Evolutionary conservation across 2,329 filamentous ascomycete species (phyloP), one percentile per base, ranked within the genome.

Genomic region (Botryotinia narcissicola): DNA sequence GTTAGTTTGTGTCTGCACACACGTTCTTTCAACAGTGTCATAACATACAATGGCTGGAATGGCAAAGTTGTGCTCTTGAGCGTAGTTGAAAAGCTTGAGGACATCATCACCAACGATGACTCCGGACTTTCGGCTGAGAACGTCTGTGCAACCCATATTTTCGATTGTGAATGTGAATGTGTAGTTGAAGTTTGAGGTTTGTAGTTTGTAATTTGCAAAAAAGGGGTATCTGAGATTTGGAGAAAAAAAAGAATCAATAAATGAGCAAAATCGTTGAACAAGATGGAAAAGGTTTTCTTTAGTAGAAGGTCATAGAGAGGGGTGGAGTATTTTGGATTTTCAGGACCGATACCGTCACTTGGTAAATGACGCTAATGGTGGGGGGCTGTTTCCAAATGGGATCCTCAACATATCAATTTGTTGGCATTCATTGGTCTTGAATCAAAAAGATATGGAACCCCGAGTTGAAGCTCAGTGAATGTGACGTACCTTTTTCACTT

Each of bases 31-130:
- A 5, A 29, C 5, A 0, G 12, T 57, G 12, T 22, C n/a, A 20
- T 20, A 18, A 71, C 87, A 82, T 82, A 89, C 86, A 83, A 94
- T 90, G 81, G 93, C 93, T 75, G 93, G 95, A 80, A 98, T 94
- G 80, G 95, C 95, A 82, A 94, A 97, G 77, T 92, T 86, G 82
- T 97, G 89, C 87, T 96, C 89, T 83, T 95, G 92, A 79, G 93
- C 93, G 84, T 98, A 93, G 85, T 95, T 89, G 87, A 98, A 97
- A 81, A 97, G 92, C 82, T 81, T 84, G 78, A 88, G 83, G 77
- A 91, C 89, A 83, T 91, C 89, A 79, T 91, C 89, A 80, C 90
- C 90, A 79, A 88, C 86, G 83, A 92, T 91, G 82, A 90, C 88
- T 81, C 90, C 90, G 77, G 85, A 78, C 86, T 91, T 91, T 83